Evolutionary conservation across 257 asterid genomes (phyloP).

Genomic region (Nicotiana attenuata): DNA sequence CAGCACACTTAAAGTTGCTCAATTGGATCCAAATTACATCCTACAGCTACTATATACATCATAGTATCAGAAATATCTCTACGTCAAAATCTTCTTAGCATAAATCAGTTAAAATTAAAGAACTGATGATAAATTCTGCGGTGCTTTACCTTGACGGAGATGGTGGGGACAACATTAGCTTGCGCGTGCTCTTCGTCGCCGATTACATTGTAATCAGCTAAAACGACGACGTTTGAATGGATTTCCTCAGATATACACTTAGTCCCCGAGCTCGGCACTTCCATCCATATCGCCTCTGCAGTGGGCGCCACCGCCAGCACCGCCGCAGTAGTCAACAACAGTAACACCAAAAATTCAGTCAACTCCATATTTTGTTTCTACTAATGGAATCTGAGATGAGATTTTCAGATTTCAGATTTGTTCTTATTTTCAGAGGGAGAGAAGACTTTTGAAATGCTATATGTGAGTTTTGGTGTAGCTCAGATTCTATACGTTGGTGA

Average conservation of each 20-base stretch:
- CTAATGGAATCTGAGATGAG: neutral
- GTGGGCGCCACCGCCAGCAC: constrained; percentile 35
- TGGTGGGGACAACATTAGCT: constrained; percentile 38
- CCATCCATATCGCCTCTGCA: constrained; percentile 66
- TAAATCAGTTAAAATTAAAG: neutral
- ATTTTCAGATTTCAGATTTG: neutral
- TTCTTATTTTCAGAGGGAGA: neutral
- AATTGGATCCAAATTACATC: neutral
- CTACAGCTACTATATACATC: neutral
- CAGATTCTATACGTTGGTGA: neutral
- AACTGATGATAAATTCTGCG: neutral
- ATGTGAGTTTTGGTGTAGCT: neutral
- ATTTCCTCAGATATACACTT: constrained; percentile 81
- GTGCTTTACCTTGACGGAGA: constrained; percentile 58
- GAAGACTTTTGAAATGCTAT: constrained; percentile 2
- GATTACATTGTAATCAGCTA: constrained; percentile 65
- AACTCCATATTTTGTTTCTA: neutral
- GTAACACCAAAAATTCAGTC: neutral
- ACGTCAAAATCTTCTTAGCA: neutral
- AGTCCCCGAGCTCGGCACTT: constrained; percentile 57
- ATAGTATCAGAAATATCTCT: neutral
- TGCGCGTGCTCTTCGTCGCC: constrained; percentile 41
- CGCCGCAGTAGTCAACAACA: constrained; percentile 24
- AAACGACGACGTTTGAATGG: constrained; percentile 62
- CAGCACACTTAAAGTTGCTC: neutral